phyloP scores from a whole-genome alignment of 305 asterid species.

The Vinca major region DNA sequence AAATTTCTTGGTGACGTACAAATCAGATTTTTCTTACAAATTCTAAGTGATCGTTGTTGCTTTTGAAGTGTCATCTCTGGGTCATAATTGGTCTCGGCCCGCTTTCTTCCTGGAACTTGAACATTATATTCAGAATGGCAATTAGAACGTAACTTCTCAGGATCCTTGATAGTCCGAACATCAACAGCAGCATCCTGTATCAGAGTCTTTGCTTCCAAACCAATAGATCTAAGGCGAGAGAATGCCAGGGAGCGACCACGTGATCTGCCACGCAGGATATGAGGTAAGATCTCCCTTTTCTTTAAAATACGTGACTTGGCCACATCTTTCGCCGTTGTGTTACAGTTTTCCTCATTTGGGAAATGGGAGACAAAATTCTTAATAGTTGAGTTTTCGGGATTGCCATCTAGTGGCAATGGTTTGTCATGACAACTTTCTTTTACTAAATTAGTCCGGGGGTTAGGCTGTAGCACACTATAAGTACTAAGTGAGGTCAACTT shows the following conservation, averaged over 20 bases:
- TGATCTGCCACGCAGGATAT: conserved; percentile 15
- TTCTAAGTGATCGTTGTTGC: conserved; percentile 26
- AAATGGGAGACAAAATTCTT: conserved; percentile 4
- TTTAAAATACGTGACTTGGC: conserved; percentile 20
- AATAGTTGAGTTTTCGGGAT: neutral
- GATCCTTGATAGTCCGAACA: conserved; percentile 20
- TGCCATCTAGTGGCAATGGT: conserved; percentile 19
- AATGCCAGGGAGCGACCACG: conserved; percentile 24
- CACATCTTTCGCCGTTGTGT: conserved; percentile 19
- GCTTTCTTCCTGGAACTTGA: conserved; percentile 33
- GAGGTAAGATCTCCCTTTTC: conserved; percentile 23
- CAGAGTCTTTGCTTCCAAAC: conserved; percentile 26
- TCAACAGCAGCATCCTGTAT: conserved; percentile 22
- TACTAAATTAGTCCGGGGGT: conserved; percentile 17
- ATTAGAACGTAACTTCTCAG: conserved; percentile 19
- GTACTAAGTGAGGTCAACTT: conserved; percentile 39
- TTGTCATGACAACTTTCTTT: conserved; percentile 24
- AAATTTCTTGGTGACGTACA: conserved; percentile 6
- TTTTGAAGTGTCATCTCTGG: conserved; percentile 26
- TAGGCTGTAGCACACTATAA: conserved; percentile 32
- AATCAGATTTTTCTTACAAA: conserved; percentile 34
- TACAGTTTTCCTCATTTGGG: conserved; percentile 7
- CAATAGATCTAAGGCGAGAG: conserved; percentile 17
- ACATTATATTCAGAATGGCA: conserved; percentile 23
- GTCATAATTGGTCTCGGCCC: conserved; percentile 25